Conservation (phyloP, 2,329 filamentous ascomycete species). For the Dothideomycetes sp. region DNA sequence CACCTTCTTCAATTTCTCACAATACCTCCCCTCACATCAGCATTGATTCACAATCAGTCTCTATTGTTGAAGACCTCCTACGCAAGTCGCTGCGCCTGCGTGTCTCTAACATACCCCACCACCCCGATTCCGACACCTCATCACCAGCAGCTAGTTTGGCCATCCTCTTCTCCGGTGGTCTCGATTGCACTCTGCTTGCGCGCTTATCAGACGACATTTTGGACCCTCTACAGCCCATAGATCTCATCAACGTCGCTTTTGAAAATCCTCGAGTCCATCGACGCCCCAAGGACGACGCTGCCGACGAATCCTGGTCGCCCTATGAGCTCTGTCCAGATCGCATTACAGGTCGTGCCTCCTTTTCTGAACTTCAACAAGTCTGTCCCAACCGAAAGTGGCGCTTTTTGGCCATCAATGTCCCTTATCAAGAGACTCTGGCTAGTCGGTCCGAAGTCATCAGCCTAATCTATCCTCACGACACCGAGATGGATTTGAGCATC, state of each 20-base stretch:
- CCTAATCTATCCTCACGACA: constrained; percentile 87
- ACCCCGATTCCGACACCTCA: constrained; percentile 4
- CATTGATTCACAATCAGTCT: constrained; percentile 3
- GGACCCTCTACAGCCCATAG: constrained; percentile 59
- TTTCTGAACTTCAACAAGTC: constrained; percentile 58
- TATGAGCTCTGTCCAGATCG: constrained; percentile 89
- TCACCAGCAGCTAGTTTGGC: constrained; percentile 48
- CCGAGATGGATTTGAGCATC: constrained; percentile 98
- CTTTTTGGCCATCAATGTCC: constrained; percentile 79
- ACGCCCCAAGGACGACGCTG: constrained; percentile 20
- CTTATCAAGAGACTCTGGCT: constrained; percentile 62
- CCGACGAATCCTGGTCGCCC: constrained; percentile 26
- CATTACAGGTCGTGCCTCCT: constrained; percentile 71
- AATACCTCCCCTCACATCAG: not conserved
- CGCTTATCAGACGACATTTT: constrained; percentile 70
- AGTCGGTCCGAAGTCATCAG: constrained; percentile 62
- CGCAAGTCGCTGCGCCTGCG: constrained; percentile 21
- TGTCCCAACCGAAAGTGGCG: constrained; percentile 69
- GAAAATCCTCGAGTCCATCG: constrained; percentile 70
- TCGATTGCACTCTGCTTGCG: constrained; percentile 86
- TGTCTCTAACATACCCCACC: constrained; percentile 56
- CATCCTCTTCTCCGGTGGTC: constrained; percentile 83
- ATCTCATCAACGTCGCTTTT: constrained; percentile 92
- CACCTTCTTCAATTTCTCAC: not conserved
- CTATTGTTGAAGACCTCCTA: constrained; percentile 16